A percentile compares a stretch with the other conserved stretches of the same genome.
Conservation (phyloP, 352 stramenopile species). For the Pythium coloratum region DNA sequence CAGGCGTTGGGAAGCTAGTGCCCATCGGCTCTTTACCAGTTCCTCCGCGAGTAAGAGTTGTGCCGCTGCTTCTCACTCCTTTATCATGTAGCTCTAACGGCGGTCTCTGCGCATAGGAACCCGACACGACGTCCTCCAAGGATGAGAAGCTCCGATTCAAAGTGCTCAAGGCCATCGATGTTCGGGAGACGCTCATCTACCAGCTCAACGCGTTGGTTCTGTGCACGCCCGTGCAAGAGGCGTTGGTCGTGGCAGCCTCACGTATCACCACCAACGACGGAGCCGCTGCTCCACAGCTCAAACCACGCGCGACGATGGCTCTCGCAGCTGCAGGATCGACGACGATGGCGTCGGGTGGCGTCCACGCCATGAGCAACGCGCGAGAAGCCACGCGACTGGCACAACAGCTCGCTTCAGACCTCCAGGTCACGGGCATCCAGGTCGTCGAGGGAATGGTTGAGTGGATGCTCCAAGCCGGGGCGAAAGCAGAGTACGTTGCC, state of each 20-base stretch:
- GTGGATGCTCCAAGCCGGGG: constrained; percentile 78
- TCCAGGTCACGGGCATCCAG: constrained; percentile 67
- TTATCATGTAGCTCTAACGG: not conserved
- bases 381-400: constrained; percentile 70
- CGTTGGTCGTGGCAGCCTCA: constrained; percentile 50
- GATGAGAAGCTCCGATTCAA: constrained; percentile 76
- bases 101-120: constrained; percentile 15
- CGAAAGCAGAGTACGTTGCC: constrained; percentile 58
- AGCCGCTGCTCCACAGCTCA: constrained; percentile 6
- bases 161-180: constrained; percentile 64
- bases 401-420: constrained; percentile 61
- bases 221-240: constrained; percentile 62
- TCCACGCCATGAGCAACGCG: constrained; percentile 56
- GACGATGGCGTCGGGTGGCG: not conserved
- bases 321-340: constrained; percentile 10
- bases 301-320: constrained; percentile 26
- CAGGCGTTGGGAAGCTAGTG: constrained; percentile 28
- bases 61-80: not conserved
- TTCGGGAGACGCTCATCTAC: constrained; percentile 65
- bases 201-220: constrained; percentile 71
- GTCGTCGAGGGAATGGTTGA: constrained; percentile 78
- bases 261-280: constrained; percentile 31
- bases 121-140: constrained; percentile 33
- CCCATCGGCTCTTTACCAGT: constrained; percentile 37
- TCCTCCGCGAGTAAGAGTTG: constrained; percentile 23